Evolutionary conservation across 805 yeast species (phyloP).

Genomic region (Yarrowia sp.): DNA sequence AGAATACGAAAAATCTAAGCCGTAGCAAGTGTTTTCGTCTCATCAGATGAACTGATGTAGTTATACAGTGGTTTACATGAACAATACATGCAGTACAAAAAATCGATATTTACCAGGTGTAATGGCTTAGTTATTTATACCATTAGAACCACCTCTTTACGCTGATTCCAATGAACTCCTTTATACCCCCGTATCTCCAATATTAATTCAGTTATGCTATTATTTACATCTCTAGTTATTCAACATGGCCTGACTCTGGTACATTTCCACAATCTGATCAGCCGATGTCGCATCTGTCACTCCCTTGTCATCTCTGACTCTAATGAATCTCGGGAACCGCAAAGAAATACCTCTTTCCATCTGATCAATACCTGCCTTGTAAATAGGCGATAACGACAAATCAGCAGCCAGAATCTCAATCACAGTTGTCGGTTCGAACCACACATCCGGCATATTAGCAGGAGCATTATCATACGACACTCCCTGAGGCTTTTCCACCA

Average conservation of each 20-base stretch:
- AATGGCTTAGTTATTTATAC: too few relatives aligned
- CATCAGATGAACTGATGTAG: too few relatives aligned
- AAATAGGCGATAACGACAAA: conserved; percentile 80
- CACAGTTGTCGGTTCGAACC: conserved; percentile 84
- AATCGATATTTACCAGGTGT: too few relatives aligned
- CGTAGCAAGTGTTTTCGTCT: too few relatives aligned
- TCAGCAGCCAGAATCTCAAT: conserved; percentile 94
- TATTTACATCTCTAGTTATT: neutral
- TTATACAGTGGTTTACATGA: too few relatives aligned
- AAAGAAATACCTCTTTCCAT: conserved; percentile 82
- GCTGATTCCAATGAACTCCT: too few relatives aligned
- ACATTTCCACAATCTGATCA: conserved; percentile 79
- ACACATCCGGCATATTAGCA: conserved; percentile 80
- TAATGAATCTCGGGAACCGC: conserved; percentile 81
- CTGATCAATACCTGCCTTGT: conserved; percentile 74
- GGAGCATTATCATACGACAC: conserved; percentile 62
- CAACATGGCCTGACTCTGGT: conserved; percentile 61
- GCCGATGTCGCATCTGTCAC: conserved; percentile 85
- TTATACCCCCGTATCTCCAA: neutral
- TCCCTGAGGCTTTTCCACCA: conserved; percentile 59
- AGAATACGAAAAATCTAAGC: too few relatives aligned
- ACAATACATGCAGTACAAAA: too few relatives aligned
- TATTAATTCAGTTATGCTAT: neutral
- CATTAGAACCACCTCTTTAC: too few relatives aligned
- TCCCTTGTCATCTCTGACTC: conserved; percentile 81